Conservation (phyloP, 2,329 filamentous ascomycete species). For the Alternaria conjuncta region DNA sequence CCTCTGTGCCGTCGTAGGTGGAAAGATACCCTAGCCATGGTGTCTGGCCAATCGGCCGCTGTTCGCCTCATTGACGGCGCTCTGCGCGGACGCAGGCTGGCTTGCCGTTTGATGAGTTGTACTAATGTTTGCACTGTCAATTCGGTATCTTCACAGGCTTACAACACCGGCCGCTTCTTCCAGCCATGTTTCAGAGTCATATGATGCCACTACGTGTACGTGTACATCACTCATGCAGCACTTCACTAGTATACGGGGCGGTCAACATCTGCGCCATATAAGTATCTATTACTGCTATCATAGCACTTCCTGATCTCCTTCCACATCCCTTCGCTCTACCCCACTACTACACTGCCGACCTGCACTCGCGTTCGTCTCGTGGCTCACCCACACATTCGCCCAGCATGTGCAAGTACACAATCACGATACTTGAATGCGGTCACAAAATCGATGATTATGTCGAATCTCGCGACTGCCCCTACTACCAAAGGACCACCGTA, state of each 20-base stretch:
- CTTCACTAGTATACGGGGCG: slow-evolving; percentile 9
- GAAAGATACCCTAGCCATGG: slow-evolving; percentile 4
- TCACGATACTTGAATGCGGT: slow-evolving; percentile 26
- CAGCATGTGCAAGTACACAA: slow-evolving; percentile 31
- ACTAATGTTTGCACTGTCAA: slow-evolving; percentile 8
- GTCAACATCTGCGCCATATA: slow-evolving; percentile 8
- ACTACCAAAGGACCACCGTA: slow-evolving; percentile 16
- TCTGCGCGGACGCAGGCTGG: slow-evolving; percentile 1
- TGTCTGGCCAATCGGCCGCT: slow-evolving; percentile 8
- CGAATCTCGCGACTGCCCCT: slow-evolving; percentile 22
- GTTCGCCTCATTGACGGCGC: slow-evolving; percentile 13
- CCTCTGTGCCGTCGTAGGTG: slow-evolving; percentile 6
- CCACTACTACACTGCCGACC: not conserved
- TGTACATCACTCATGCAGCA: slow-evolving; percentile 7
- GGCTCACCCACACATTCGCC: not conserved
- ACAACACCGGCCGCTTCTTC: slow-evolving; percentile 1
- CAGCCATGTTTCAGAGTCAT: slow-evolving; percentile 11
- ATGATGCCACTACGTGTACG: slow-evolving; percentile 12
- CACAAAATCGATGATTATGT: slow-evolving; percentile 27
- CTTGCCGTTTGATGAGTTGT: slow-evolving; percentile 12
- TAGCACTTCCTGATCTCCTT: slow-evolving; percentile 9
- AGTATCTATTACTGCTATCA: slow-evolving; percentile 1
- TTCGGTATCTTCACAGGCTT: slow-evolving; percentile 9
- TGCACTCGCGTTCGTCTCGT: not conserved
- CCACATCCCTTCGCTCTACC: slow-evolving; percentile 11